Base-by-base conservation (phyloP, 495 filamentous ascomycete genomes). In the Aspergillus carlsbadensis region DNA sequence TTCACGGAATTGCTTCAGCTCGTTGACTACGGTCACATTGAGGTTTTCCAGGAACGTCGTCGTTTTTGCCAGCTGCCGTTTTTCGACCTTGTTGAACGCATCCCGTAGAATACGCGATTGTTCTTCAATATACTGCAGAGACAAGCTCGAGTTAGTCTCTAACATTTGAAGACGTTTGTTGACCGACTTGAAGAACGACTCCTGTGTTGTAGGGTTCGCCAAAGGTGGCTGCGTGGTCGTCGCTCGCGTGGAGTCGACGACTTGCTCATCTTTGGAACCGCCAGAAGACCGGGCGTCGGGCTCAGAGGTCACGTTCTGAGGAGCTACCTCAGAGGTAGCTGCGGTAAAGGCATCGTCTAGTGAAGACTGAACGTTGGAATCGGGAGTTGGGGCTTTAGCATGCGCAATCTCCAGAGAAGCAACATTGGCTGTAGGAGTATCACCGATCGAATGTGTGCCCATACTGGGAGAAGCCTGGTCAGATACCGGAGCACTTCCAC, bases 181-280 rank as follows among this genome's bases (percentile, higher is more conserved):
- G 5, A 98, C 86, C 6, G 90, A 90, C 70, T 98, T 98, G 81
- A 96, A 98, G 74, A 98, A 98, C 7, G 87, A 91, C 69, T 97
- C 94, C 72, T 98, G 94, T 4, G 91, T 93, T 0, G 91, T 92
- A 10, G 93, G 92, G 15, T 82, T 84, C 2, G 90, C 70, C 17
- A 81, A 68, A 11, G 85, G 74, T 0, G 87, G 81, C 41, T 84
- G 78, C 0, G 77, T 78, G 40, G 75, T 68, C 11, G 83, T 74
- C 7, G 78, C 57, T 67, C 82, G 81, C 60, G 68, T 78, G 53
- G 76, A 67, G 51, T 78, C 69, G 10, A 62, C 61, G 29, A 64
- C 65, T 7, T 65, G 64, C 21, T 74, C 71, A 35, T 76, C 69
- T 59, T 70, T 76, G 13, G 61, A 18, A 17, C 33, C 7, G 20